phyloP scores from a whole-genome alignment of 2,329 filamentous ascomycete genomes.

The Fusarium chlamydosporum region DNA sequence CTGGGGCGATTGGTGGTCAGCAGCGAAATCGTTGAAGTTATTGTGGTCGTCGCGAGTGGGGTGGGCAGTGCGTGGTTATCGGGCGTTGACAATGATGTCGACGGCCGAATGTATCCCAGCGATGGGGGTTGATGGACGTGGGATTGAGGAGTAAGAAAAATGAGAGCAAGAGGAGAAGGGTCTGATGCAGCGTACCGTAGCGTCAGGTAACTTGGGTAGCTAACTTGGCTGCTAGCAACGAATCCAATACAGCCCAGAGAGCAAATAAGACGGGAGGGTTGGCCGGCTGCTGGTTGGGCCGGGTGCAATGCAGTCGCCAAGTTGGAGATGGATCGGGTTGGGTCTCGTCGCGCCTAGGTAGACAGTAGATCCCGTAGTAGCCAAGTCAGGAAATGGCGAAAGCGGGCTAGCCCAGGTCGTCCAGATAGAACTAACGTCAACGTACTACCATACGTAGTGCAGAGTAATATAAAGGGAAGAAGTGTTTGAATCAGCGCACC shows the following conservation, averaged over 20 bases:
- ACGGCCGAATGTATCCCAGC: slow-evolving; percentile 39
- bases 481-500: slow-evolving; percentile 24
- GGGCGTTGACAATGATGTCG: slow-evolving; percentile 40
- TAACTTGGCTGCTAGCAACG: slow-evolving; percentile 35
- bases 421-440: slow-evolving; percentile 16
- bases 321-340: slow-evolving; percentile 46
- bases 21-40: slow-evolving; percentile 37
- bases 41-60: slow-evolving; percentile 39
- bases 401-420: slow-evolving; percentile 32
- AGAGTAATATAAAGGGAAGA: slow-evolving; percentile 8
- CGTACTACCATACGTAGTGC: slow-evolving; percentile 2
- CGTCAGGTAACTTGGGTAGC: slow-evolving; percentile 22
- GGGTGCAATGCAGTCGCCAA: slow-evolving; percentile 46
- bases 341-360: slow-evolving; percentile 33
- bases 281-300: slow-evolving; percentile 43
- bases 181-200: slow-evolving; percentile 23
- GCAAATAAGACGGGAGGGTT: slow-evolving; percentile 25
- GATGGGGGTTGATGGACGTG: slow-evolving; percentile 18
- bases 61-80: slow-evolving; percentile 45
- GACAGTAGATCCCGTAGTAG: slow-evolving; percentile 19
- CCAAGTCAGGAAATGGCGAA: slow-evolving; percentile 8
- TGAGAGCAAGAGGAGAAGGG: slow-evolving; percentile 39
- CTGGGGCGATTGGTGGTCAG: slow-evolving; percentile 32
- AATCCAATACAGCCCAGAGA: slow-evolving; percentile 30
- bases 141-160: slow-evolving; percentile 37